These are phyloP conservation scores for Paraphoma sp. DNA, from an alignment of 2,329 filamentous ascomycete genomes.

Conservation along the genomic window DNA sequence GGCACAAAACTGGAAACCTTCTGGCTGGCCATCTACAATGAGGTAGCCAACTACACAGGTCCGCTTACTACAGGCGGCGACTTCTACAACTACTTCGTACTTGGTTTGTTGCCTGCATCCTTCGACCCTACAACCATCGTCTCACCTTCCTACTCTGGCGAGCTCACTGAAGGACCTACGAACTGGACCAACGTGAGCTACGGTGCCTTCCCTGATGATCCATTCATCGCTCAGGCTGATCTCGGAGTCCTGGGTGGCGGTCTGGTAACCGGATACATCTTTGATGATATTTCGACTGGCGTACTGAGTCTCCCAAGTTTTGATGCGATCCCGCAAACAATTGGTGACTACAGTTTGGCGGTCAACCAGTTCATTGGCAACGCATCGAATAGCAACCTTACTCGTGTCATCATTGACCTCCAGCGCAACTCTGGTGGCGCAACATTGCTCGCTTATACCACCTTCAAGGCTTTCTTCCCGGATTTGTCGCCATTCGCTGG, in stretches of 20 bases:
- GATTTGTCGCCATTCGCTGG: conserved; percentile 47
- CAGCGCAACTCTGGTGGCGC: conserved; percentile 64
- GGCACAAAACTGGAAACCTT: conserved; percentile 9
- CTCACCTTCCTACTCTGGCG: not conserved
- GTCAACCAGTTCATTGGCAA: conserved; percentile 52
- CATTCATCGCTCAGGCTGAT: conserved; percentile 24
- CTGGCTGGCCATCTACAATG: conserved; percentile 33
- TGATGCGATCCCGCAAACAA: conserved; percentile 1
- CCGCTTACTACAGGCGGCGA: conserved; percentile 51
- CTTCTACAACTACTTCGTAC: conserved; percentile 55
- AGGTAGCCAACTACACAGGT: conserved; percentile 21
- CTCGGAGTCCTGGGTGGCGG: conserved; percentile 23
- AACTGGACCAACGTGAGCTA: conserved; percentile 22
- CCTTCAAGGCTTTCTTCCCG: conserved; percentile 60
- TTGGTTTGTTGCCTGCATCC: conserved; percentile 28
- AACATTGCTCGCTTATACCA: conserved; percentile 33
- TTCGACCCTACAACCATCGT: not conserved
- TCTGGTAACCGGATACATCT: conserved; percentile 52
- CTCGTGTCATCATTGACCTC: conserved; percentile 67
- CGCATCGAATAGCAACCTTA: conserved; percentile 54
- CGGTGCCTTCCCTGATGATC: conserved; percentile 30
- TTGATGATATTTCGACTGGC: conserved; percentile 46
- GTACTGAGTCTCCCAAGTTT: conserved; percentile 55
- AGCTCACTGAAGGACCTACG: not conserved
- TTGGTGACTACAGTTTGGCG: conserved; percentile 28